Conservation (phyloP, 2,329 filamentous ascomycete species). For the Aciculosporium take region DNA sequence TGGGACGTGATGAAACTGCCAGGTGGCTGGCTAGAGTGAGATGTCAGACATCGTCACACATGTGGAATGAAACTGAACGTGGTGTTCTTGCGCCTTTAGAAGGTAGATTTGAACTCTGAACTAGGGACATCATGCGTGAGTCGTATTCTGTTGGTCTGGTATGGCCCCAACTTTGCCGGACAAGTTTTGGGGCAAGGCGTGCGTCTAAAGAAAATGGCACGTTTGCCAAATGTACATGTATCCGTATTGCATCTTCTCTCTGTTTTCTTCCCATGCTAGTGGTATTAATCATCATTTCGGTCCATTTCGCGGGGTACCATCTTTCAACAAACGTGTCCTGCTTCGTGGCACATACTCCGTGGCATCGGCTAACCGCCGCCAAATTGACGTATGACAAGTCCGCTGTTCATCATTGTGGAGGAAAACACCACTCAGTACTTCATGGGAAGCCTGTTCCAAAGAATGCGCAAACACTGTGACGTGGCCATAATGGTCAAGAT, state of each 20-base stretch:
- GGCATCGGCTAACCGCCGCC: constrained; percentile 1
- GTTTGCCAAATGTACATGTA: no score
- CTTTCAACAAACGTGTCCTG: not conserved
- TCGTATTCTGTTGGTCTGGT: no score
- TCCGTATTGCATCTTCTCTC: no score
- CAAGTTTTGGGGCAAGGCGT: no score
- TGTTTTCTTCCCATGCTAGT: no score
- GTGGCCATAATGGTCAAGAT: not conserved
- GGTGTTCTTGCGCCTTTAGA: no score
- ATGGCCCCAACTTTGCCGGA: no score
- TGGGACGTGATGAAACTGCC: not conserved
- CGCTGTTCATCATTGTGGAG: not conserved
- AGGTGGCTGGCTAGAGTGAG: not conserved
- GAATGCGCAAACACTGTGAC: not conserved
- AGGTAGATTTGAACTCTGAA: no score
- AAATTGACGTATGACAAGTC: not conserved
- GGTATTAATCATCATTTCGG: no score
- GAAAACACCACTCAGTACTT: not conserved
- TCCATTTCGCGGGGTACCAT: no score
- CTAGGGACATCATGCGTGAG: no score
- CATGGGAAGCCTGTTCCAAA: not conserved
- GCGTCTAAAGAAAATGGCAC: no score
- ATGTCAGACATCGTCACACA: not conserved
- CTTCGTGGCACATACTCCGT: not conserved
- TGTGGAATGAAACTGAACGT: not conserved